Evolutionary conservation across 305 asterid genomes (phyloP).

Genomic region (Ilex paraguariensis): DNA sequence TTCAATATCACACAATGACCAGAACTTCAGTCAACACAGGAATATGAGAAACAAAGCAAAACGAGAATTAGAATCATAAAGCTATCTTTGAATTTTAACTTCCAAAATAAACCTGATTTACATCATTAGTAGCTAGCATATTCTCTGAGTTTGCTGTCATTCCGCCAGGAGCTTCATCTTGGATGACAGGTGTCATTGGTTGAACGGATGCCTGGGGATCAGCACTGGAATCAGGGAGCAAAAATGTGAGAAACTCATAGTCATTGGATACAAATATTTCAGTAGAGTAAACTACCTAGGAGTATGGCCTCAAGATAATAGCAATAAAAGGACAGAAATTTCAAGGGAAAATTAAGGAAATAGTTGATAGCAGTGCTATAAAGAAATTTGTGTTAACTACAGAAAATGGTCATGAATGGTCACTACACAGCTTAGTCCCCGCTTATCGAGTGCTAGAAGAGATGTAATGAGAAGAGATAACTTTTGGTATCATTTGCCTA

Average conservation of each 20-base stretch:
- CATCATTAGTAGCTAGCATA: conserved; percentile 35
- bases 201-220: conserved; percentile 61
- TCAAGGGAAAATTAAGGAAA: too few species aligned
- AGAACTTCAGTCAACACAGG: too few species aligned
- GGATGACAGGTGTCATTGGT: conserved; percentile 45
- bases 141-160: conserved; percentile 37
- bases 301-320: too few species aligned
- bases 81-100: background rate
- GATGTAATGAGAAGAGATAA: too few species aligned
- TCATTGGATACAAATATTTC: background rate
- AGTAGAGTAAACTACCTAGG: conserved; percentile 8
- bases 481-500: too few species aligned
- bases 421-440: too few species aligned
- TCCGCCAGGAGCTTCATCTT: conserved; percentile 44
- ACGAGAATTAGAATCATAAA: background rate
- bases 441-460: too few species aligned
- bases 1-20: too few species aligned
- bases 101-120: background rate
- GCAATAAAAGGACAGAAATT: too few species aligned
- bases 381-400: too few species aligned
- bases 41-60: background rate
- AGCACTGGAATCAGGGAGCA: conserved; percentile 42
- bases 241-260: background rate
- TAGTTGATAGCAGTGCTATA: too few species aligned
- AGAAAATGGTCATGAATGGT: too few species aligned